A percentile compares a stretch with the other conserved stretches of the same genome.
Evolutionary conservation across 1,284 basidiomycete species (phyloP).

Genomic region (Ganoderma resinaceum): DNA sequence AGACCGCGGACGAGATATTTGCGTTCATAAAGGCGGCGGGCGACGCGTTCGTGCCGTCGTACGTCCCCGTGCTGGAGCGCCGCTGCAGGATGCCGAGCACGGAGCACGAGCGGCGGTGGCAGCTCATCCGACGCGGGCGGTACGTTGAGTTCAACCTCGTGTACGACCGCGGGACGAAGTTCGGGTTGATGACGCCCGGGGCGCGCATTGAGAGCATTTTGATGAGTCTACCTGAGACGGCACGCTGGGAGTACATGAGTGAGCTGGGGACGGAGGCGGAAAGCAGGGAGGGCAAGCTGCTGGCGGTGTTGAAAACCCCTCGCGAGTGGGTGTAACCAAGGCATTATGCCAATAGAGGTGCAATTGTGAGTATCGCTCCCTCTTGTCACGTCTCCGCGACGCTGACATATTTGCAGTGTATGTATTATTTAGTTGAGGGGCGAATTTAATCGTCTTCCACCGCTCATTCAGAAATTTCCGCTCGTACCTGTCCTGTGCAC

Average conservation of each 20-base stretch:
- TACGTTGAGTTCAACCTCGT: slow-evolving; percentile 97
- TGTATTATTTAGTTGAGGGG: neutral
- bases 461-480: no score
- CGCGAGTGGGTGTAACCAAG: slow-evolving; percentile 67
- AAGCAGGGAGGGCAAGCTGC: slow-evolving; percentile 75
- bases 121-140: slow-evolving; percentile 86
- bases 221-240: slow-evolving; percentile 75
- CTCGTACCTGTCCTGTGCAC: no score
- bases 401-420: neutral
- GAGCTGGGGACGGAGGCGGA: slow-evolving; percentile 75
- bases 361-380: neutral
- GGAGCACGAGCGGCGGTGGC: slow-evolving; percentile 83
- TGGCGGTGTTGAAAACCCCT: slow-evolving; percentile 75
- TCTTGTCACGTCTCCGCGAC: neutral
- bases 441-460: no score
- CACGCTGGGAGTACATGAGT: slow-evolving; percentile 94
- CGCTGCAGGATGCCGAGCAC: slow-evolving; percentile 65
- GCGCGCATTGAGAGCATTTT: slow-evolving; percentile 93
- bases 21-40: slow-evolving; percentile 75
- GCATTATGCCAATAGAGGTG: neutral
- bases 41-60: slow-evolving; percentile 86
- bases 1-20: slow-evolving; percentile 75
- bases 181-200: slow-evolving; percentile 90
- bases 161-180: slow-evolving; percentile 87
- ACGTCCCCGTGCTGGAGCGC: slow-evolving; percentile 81